A percentile compares a stretch with the other conserved stretches of the same genome.
Conservation (phyloP, 495 filamentous ascomycete genomes). For the Talaromyces thailandensis region DNA sequence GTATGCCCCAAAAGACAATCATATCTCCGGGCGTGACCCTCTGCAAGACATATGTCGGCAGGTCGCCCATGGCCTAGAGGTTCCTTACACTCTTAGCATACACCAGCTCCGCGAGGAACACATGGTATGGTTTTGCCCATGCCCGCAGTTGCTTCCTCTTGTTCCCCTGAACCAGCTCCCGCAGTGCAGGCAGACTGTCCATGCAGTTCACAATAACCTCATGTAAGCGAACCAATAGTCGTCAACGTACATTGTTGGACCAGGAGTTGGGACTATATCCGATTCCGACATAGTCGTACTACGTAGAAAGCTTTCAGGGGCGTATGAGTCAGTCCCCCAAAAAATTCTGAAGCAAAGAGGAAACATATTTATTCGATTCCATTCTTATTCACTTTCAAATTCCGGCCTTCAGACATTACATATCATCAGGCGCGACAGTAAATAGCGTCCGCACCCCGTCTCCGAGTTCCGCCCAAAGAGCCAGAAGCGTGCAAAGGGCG, state of each 20-base stretch:
- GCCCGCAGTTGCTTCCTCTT: constrained; percentile 17
- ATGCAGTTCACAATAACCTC: constrained; percentile 13
- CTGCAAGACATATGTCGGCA: constrained; percentile 17
- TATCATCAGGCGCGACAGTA: neutral
- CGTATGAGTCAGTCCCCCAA: neutral
- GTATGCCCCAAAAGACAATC: no score
- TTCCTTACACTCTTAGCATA: constrained; percentile 12
- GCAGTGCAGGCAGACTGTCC: constrained; percentile 21
- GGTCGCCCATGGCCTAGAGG: constrained; percentile 15
- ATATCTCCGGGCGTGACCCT: constrained; percentile 13
- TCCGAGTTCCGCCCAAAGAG: constrained; percentile 12
- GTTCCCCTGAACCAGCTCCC: constrained; percentile 20
- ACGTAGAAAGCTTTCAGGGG: neutral
- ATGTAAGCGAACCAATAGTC: no score
- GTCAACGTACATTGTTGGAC: no score
- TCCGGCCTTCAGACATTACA: constrained; percentile 3
- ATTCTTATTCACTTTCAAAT: constrained; percentile 7
- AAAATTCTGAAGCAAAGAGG: constrained; percentile 1
- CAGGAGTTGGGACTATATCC: no score
- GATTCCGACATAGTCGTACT: no score
- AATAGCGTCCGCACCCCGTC: constrained; percentile 13
- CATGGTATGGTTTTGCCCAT: constrained; percentile 17
- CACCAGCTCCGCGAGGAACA: constrained; percentile 14
- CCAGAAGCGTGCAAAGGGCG: constrained; percentile 11
- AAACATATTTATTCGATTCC: constrained; percentile 8